phyloP scores from a whole-genome alignment of 2,329 filamentous ascomycete species.

The Phaeosphaeria sp. region DNA sequence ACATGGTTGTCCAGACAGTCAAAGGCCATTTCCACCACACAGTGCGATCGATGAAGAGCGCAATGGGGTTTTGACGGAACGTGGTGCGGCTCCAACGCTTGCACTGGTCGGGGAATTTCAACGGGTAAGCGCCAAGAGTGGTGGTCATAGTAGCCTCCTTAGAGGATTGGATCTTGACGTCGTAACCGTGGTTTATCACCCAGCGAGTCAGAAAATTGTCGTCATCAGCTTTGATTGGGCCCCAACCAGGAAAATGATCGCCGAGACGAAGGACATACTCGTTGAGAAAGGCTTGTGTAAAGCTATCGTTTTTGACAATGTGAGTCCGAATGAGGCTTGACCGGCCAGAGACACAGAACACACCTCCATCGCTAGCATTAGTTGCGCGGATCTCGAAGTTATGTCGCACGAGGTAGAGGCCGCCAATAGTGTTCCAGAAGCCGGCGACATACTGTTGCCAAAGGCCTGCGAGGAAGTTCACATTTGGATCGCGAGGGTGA shows the following conservation, averaged over 20 bases:
- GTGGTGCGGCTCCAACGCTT: constrained; percentile 34
- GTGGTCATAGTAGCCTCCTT: constrained; percentile 59
- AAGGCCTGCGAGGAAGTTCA: not conserved
- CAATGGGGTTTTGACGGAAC: constrained; percentile 30
- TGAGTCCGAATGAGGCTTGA: constrained; percentile 29
- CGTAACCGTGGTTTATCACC: constrained; percentile 54
- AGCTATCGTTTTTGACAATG: constrained; percentile 28
- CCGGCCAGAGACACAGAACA: constrained; percentile 42
- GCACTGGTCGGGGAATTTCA: constrained; percentile 30
- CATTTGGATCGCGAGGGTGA: not conserved
- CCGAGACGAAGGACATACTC: constrained; percentile 21
- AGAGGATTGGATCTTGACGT: constrained; percentile 60
- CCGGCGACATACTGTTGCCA: constrained; percentile 17
- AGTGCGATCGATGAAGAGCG: constrained; percentile 24
- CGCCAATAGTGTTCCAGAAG: constrained; percentile 32
- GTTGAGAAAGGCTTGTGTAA: constrained; percentile 25
- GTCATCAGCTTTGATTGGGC: constrained; percentile 37
- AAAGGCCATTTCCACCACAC: constrained; percentile 34
- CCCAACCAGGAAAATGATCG: constrained; percentile 13
- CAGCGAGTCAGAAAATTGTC: constrained; percentile 60
- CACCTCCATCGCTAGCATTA: constrained; percentile 39
- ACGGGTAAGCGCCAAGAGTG: constrained; percentile 40
- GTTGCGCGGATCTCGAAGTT: constrained; percentile 43
- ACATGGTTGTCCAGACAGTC: constrained; percentile 27
- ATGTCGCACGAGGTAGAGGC: constrained; percentile 38